phyloP scores from a whole-genome alignment of 83 land plant species.

The Picea engelmannii region DNA sequence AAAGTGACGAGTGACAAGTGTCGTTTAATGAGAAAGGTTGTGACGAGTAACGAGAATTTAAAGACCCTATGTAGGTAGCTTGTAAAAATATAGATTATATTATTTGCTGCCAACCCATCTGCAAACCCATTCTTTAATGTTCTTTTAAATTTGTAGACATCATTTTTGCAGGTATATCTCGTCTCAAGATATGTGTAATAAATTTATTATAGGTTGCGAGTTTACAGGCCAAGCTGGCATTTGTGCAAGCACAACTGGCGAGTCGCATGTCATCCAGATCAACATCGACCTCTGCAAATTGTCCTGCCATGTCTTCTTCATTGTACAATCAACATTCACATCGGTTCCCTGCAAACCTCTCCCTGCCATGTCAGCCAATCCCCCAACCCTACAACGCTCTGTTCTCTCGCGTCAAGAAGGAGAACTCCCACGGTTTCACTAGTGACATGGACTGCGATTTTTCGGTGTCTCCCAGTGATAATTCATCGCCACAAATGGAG shows the following conservation, averaged over 20 bases:
- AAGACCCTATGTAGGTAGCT: too few species aligned
- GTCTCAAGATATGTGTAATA: not conserved
- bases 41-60: too few species aligned
- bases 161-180: not conserved
- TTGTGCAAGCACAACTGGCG: conserved; percentile 70
- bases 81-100: too few species aligned
- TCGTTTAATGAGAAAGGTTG: too few species aligned
- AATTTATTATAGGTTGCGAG: conserved; percentile 54
- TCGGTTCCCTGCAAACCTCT: not conserved
- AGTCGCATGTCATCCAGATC: conserved; percentile 18
- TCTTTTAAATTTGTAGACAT: not conserved
- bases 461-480: not conserved
- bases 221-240: conserved; percentile 65
- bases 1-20: too few species aligned
- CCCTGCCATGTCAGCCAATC: not conserved
- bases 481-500: not conserved
- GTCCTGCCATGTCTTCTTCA: not conserved
- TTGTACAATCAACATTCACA: not conserved
- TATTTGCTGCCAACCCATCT: too few species aligned
- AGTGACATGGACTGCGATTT: not conserved
- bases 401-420: not conserved
- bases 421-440: not conserved
- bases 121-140: too few species aligned
- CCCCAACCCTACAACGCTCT: not conserved
- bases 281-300: not conserved